phyloP scores from a whole-genome alignment of 805 yeast species.

The Helenozyma rhizophorensis region DNA sequence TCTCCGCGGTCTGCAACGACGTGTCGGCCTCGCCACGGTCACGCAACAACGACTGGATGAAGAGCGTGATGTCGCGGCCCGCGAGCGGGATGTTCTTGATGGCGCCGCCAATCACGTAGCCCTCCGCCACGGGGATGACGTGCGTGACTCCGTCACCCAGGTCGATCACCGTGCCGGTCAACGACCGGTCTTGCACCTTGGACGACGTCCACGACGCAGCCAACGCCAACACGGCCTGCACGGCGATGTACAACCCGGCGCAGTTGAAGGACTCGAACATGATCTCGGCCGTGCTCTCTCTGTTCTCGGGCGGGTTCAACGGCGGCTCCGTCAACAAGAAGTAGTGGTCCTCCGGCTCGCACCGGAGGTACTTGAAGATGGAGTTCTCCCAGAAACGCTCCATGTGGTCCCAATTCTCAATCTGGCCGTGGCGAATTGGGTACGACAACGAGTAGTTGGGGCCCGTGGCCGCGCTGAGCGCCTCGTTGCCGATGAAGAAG shows the following conservation, averaged over 20 bases:
- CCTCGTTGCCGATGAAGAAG: constrained; percentile 95
- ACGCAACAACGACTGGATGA: constrained; percentile 88
- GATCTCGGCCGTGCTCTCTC: constrained; percentile 97
- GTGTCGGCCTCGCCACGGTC: constrained; percentile 97
- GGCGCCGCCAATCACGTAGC: constrained; percentile 96
- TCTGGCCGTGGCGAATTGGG: constrained; percentile 96
- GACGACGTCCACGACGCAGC: constrained; percentile 99
- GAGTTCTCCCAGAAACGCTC: constrained; percentile 98
- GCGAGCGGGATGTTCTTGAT: constrained; percentile 98
- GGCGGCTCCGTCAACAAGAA: constrained; percentile 97
- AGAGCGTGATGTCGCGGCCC: constrained; percentile 94
- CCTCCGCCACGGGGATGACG: constrained; percentile 98
- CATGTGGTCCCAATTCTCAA: constrained; percentile 99
- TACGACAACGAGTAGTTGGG: constrained; percentile 83
- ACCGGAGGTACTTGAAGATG: constrained; percentile 90
- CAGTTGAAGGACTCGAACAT: constrained; percentile 98
- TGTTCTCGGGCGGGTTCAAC: constrained; percentile 97
- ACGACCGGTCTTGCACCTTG: constrained; percentile 88
- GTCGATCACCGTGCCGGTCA: constrained; percentile 98
- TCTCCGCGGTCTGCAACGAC: constrained; percentile 91
- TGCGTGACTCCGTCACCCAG: constrained; percentile 99
- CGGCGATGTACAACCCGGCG: constrained; percentile 97
- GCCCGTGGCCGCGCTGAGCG: constrained; percentile 84
- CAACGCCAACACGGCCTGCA: constrained; percentile 95
- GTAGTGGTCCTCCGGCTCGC: constrained; percentile 98